A percentile compares a stretch with the other conserved stretches of the same genome.
Conservation (phyloP, 139 green algal genomes). For the Micractinium sp. region DNA sequence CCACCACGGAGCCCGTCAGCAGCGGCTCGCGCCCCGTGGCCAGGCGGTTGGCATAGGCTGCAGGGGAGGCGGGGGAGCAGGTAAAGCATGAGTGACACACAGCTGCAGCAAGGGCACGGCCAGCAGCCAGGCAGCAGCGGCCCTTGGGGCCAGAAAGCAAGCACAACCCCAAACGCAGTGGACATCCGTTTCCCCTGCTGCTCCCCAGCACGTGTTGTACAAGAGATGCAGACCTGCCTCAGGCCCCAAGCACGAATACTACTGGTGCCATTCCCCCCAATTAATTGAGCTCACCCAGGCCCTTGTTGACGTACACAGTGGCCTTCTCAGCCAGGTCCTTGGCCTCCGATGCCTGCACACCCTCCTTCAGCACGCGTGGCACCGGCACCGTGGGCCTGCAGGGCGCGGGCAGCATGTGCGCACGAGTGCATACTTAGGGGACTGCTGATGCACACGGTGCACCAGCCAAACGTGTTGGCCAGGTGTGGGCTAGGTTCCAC, state of each 20-base stretch:
- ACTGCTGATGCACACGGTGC: not conserved
- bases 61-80: not conserved
- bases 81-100: not conserved
- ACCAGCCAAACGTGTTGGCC: no score
- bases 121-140: no score
- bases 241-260: no score
- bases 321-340: constrained; percentile 34
- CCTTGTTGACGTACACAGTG: constrained; percentile 40
- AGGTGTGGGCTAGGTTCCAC: no score
- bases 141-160: not conserved
- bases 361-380: constrained; percentile 44
- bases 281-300: constrained; percentile 35
- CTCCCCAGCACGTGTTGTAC: no score
- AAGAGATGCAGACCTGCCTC: no score
- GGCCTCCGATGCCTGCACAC: constrained; percentile 45
- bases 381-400: constrained; percentile 50
- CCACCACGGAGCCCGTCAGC: constrained; percentile 23
- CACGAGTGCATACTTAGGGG: not conserved
- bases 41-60: constrained; percentile 32
- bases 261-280: no score
- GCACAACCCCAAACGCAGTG: not conserved
- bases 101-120: not conserved
- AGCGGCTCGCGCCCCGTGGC: constrained; percentile 13
- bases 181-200: no score
- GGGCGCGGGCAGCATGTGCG: no score